Evolutionary conservation across 2,329 filamentous ascomycete species (phyloP).

Genomic region (Clonostachys rhizophaga): DNA sequence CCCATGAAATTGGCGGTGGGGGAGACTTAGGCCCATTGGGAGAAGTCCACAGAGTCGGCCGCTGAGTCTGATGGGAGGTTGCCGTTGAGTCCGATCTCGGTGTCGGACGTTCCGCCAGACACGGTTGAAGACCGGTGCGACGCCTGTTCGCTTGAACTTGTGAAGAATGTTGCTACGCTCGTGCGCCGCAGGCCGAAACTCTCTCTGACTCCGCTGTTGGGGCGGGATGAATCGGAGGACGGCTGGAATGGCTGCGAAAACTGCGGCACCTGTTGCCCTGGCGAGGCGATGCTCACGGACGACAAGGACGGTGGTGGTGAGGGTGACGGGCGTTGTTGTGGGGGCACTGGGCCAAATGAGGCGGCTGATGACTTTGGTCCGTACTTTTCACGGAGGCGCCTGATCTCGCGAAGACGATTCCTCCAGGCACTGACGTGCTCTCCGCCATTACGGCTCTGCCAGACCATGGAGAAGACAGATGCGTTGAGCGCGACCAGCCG

Average conservation of each 20-base stretch:
- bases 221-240: constrained; percentile 24
- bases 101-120: constrained; percentile 49
- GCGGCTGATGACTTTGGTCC: constrained; percentile 29
- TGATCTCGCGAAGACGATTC: constrained; percentile 79
- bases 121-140: constrained; percentile 57
- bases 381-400: constrained; percentile 69
- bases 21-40: constrained; percentile 34
- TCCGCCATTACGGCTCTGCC: constrained; percentile 70
- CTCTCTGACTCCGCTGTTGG: constrained; percentile 49
- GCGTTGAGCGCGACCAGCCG: constrained; percentile 88
- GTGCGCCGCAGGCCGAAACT: constrained; percentile 56
- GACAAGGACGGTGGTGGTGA: constrained; percentile 21
- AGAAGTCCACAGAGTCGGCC: constrained; percentile 44
- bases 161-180: constrained; percentile 63
- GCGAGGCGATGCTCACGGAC: constrained; percentile 7
- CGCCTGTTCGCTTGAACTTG: constrained; percentile 47
- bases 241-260: constrained; percentile 10
- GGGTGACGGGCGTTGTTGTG: constrained; percentile 6
- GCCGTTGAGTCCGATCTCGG: constrained; percentile 32
- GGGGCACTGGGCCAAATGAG: constrained; percentile 5
- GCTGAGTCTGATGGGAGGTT: constrained; percentile 20
- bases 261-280: constrained; percentile 1
- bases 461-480: constrained; percentile 89
- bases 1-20: no score
- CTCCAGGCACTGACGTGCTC: constrained; percentile 90